Base-by-base conservation (phyloP, 768 basidiomycete species). In the Boletus rex-veris region DNA sequence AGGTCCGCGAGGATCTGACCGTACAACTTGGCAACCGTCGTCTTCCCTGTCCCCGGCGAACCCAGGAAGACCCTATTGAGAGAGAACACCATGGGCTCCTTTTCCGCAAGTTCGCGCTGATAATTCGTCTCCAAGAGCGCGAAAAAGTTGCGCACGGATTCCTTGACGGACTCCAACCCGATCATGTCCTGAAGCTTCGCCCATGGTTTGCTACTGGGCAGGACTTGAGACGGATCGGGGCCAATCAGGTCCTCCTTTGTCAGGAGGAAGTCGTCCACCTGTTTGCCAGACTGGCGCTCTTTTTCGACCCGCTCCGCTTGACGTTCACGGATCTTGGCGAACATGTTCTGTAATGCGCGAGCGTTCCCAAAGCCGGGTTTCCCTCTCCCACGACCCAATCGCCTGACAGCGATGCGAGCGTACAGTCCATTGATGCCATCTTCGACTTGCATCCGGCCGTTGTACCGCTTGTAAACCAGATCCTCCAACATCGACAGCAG, bases 11-110 rank as follows among this genome's bases (percentile, higher is more conserved):
- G 65, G 50, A 88, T 81, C 53, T 77, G 76, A 0, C 86, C 87
- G 53, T 88, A 88, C 12, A 86, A 61, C 59, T 80, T 81, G 5
- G 83, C 86, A 0, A 89, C 86, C 0, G 85, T 81, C 5, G 86
- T 88, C 63, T 88, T 88, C 0, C 86, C 86, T 0, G 84, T 87
- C 2, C 86, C 86, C 8, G 86, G 86, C 5, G 80, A 80, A 5
- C 86, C 87, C 9, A 85, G 62, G 66, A 89, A 86, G 1, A 83
- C 80, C 12, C 83, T 78, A 53, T 88, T 87, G 53, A 88, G 75
- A 12, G 83, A 80, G 14, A 82, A 55, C 45, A 75, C 67, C 15
- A 84, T 52, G 0, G 82, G 83, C 43, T 79, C 72, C 58, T 75
- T 70, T 61, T 86, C 85, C 38, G 57, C 52, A 35, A 88, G 64